Evolutionary conservation across 192 early-diverging fungal genomes (phyloP), one percentile per base, ranked within the genome.

Genomic region (Linnemannia exigua): DNA sequence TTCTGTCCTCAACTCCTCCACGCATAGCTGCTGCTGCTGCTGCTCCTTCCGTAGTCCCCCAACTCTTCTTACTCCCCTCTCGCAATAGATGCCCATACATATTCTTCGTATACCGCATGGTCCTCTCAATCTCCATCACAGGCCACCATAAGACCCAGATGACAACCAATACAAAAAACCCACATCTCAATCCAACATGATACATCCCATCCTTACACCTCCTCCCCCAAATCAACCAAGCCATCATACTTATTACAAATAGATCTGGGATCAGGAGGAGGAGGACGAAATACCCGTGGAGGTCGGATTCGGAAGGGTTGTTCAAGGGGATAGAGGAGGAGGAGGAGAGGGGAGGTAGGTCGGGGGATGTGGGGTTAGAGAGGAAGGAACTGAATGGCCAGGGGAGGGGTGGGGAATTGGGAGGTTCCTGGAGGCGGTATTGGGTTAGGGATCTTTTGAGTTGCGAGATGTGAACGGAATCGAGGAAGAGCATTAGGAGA

Each of bases 301-400:
- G 73, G 38, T 74, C 54, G 15, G 28, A 5, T 17, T 19, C 36
- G 14, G 73, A 19, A 5, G 73, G 73, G 9, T 9, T 9, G 41
- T 3, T 44, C 11, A 52, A 25, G 25, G 75, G 66, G 20, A 44
- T 61, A n/a, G n/a, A n/a, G n/a, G n/a, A n/a, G n/a, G n/a, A n/a
- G n/a, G n/a, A n/a, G n/a, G n/a, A n/a, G n/a, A n/a, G n/a, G n/a
- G n/a, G n/a, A n/a, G n/a, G n/a, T n/a, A n/a, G n/a, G 58, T 66
- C 44, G 4, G 28, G 41, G 41, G 22, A 47, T 4, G 8, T n/a
- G 46, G 16, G 36, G 25, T 9, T 28, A 0, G 33, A 36, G 5
- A 76, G 25, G 35, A 67, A 37, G 19, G 22, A 22, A 12, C 75
- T 76, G 44, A 66, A 76, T 5, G 75, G 75, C 58, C 66, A 76